phyloP scores from a whole-genome alignment of 1,139 yeast species.

The Saccharomyces hybrid region DNA sequence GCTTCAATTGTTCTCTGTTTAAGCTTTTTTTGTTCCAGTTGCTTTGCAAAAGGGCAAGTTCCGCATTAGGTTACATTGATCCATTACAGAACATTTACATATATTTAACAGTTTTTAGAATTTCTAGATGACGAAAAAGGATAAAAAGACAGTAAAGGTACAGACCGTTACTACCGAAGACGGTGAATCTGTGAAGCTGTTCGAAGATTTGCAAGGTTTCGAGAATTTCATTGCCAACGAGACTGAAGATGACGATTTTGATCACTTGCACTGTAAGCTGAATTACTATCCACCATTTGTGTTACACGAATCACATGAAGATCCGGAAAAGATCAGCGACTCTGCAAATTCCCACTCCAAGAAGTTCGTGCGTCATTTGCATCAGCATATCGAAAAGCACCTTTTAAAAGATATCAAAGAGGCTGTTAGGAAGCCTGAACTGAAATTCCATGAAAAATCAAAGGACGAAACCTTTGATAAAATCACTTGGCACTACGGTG shows the following conservation, averaged over 20 bases:
- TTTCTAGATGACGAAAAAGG: slow-evolving; percentile 24
- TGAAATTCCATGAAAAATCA: slow-evolving; percentile 46
- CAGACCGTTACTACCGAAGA: slow-evolving; percentile 23
- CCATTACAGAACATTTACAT: not conserved
- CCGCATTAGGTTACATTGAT: not conserved
- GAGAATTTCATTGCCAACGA: slow-evolving; percentile 62
- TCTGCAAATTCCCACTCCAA: slow-evolving; percentile 64
- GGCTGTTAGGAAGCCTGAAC: slow-evolving; percentile 47
- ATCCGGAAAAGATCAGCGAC: slow-evolving; percentile 65
- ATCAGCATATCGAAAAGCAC: slow-evolving; percentile 68
- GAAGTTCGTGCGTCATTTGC: slow-evolving; percentile 65
- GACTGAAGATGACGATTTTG: slow-evolving; percentile 69
- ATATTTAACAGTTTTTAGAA: not conserved
- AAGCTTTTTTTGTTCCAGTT: not conserved
- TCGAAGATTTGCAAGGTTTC: slow-evolving; percentile 57
- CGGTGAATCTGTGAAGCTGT: slow-evolving; percentile 34
- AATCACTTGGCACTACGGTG: slow-evolving; percentile 49
- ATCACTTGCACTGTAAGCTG: slow-evolving; percentile 58
- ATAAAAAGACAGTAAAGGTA: slow-evolving; percentile 23
- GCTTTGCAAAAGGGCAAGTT: not conserved
- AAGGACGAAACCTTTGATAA: slow-evolving; percentile 42
- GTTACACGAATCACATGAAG: slow-evolving; percentile 56
- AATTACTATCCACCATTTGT: slow-evolving; percentile 68
- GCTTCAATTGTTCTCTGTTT: not conserved
- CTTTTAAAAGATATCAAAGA: slow-evolving; percentile 57